A percentile compares a stretch with the other conserved stretches of the same genome.
These are phyloP conservation scores for Lactifluus rugatus DNA, from an alignment of 768 basidiomycete genomes.

Conservation along the genomic window DNA sequence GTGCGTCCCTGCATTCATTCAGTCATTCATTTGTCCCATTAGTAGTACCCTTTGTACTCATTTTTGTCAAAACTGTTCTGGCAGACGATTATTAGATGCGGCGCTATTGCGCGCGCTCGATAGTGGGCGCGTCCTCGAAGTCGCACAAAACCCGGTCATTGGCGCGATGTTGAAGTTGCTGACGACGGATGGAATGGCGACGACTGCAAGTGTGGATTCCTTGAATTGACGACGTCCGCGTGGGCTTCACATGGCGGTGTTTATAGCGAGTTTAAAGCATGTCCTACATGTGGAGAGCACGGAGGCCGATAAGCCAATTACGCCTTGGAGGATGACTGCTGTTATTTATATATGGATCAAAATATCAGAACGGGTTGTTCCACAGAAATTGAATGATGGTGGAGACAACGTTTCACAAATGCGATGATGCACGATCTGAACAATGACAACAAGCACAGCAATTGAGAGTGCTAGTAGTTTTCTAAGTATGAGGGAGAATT, in stretches of 20 bases:
- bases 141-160: constrained; percentile 43
- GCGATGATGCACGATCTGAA: background rate
- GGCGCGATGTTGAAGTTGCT: constrained; percentile 36
- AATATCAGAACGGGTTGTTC: no score
- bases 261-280: no score
- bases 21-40: no score
- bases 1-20: constrained; percentile 30
- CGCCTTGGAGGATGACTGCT: no score
- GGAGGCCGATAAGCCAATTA: no score
- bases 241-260: background rate
- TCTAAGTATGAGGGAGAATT: background rate
- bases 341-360: no score
- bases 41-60: no score
- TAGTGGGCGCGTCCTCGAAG: constrained; percentile 39
- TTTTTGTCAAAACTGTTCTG: background rate
- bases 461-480: background rate
- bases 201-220: background rate
- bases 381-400: no score
- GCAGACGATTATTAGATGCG: constrained; percentile 58
- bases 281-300: no score
- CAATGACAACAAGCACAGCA: constrained; percentile 3
- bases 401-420: background rate
- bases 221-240: background rate
- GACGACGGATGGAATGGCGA: constrained; percentile 28
- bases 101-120: constrained; percentile 60